These are phyloP conservation scores for Purpureocillium takamizusanense DNA, from an alignment of 2,329 filamentous ascomycete genomes.

Conservation along the genomic window DNA sequence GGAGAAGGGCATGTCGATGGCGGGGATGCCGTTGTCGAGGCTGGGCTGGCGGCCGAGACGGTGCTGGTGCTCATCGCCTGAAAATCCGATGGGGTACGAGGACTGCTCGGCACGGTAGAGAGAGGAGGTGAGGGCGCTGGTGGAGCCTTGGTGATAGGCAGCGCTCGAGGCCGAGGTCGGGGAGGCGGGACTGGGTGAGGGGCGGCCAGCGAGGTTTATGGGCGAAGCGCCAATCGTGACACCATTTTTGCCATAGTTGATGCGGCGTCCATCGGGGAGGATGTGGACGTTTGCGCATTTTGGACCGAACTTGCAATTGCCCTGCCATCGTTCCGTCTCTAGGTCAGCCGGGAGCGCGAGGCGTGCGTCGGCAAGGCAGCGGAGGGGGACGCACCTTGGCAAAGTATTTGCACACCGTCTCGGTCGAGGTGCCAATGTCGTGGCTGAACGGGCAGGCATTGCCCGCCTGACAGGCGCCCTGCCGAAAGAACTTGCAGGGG, in stretches of 20 bases:
- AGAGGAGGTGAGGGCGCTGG: conserved; percentile 55
- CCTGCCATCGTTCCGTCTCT: conserved; percentile 38
- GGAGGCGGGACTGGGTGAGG: conserved; percentile 34
- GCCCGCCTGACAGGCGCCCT: conserved; percentile 92
- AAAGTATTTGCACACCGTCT: conserved; percentile 97
- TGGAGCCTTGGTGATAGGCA: conserved; percentile 48
- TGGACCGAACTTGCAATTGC: conserved; percentile 97
- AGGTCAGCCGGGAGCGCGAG: conserved; percentile 1
- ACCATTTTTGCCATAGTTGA: conserved; percentile 69
- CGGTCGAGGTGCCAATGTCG: conserved; percentile 73
- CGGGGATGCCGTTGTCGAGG: conserved; percentile 46
- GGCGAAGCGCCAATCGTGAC: conserved; percentile 53
- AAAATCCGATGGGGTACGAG: conserved; percentile 27
- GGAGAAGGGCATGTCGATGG: conserved; percentile 50
- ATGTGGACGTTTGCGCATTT: conserved; percentile 97
- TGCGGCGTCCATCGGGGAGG: conserved; percentile 82
- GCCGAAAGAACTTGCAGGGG: conserved; percentile 98
- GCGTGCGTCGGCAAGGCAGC: not conserved
- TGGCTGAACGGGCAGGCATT: conserved; percentile 95
- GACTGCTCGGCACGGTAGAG: conserved; percentile 36
- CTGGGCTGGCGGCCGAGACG: conserved; percentile 39
- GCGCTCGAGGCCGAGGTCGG: conserved; percentile 28
- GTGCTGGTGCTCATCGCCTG: conserved; percentile 30
- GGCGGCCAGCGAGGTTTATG: conserved; percentile 56
- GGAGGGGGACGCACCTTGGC: conserved; percentile 62